Conservation (phyloP, 495 filamentous ascomycete species). For the Bacidia rubella region DNA sequence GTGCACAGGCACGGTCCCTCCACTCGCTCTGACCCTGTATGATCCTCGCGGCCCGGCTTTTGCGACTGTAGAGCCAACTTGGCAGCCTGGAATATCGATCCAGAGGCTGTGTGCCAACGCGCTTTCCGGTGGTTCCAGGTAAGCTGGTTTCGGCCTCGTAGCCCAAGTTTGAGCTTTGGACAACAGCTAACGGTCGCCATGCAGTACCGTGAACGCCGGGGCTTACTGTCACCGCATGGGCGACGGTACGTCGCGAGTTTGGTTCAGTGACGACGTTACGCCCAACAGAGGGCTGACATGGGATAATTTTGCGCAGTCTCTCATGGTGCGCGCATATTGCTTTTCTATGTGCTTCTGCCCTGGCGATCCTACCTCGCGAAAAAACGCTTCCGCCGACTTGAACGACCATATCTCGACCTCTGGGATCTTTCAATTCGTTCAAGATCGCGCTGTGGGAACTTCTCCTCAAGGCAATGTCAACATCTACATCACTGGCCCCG, state of each 20-base stretch:
- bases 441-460: not conserved
- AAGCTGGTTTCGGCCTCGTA: no score
- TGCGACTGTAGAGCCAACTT: not conserved
- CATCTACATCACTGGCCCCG: not conserved
- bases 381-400: not conserved
- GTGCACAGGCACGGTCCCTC: not conserved
- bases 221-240: not conserved
- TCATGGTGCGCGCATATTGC: not conserved
- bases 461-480: not conserved
- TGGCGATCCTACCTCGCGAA: no score
- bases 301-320: not conserved
- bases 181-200: no score
- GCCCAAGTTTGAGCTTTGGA: no score
- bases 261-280: not conserved
- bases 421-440: not conserved
- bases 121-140: not conserved
- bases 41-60: not conserved
- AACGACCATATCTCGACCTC: not conserved
- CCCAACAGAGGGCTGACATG: not conserved
- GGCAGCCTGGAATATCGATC: not conserved
- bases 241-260: not conserved
- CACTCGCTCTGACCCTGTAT: not conserved
- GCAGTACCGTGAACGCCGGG: not conserved
- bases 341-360: not conserved
- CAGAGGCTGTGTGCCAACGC: not conserved